Evolutionary conservation across 192 early-diverging fungal species (phyloP), one percentile per base, ranked within the genome.

Genomic region (Haplosporangium gracile): DNA sequence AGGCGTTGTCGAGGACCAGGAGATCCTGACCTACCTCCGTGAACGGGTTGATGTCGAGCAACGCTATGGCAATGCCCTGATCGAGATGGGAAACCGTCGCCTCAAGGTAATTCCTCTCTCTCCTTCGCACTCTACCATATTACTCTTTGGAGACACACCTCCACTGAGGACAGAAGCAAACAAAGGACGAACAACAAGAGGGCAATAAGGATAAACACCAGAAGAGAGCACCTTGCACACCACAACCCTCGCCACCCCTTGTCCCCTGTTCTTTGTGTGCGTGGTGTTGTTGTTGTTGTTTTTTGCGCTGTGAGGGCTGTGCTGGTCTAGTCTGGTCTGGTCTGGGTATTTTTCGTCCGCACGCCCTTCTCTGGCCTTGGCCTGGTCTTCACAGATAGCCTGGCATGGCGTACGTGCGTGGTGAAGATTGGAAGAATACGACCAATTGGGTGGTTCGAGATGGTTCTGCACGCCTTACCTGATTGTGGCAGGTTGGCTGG

Each of bases 1-100:
- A 68, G 88, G 91, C 34, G 90, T 79, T 24, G 69, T 88, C 5
- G 92, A 93, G 71, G 91, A 93, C 80, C 91, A 93, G 26, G 92
- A 93, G 80, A 83, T 93, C 47, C 75, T 93, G 43, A 72, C 68
- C 18, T 93, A 91, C 76, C 72, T 93, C 38, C 87, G 83, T 53
- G 92, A 92, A 38, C 85, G 91, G 18, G 87, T 92, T 51, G 80
- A 90, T 22, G 85, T 90, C 29, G 88, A 90, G 74, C 89, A 90
- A 77, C 79, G 75, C 1, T 91, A 90, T 73, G 88, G 80, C 20
- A 88, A 78, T 43, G 70, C 82, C 69, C 60, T 80, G 72, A 81
- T 83, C 45, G 78, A 83, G 73, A 83, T 81, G 80, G 81, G 83
- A 22, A 86, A 85, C 40, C 74, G 77, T n/a, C 55, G 77, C 32